These are phyloP conservation scores for Cytospora chrysosperma DNA, from an alignment of 2,329 filamentous ascomycete species.

Conservation along the genomic window DNA sequence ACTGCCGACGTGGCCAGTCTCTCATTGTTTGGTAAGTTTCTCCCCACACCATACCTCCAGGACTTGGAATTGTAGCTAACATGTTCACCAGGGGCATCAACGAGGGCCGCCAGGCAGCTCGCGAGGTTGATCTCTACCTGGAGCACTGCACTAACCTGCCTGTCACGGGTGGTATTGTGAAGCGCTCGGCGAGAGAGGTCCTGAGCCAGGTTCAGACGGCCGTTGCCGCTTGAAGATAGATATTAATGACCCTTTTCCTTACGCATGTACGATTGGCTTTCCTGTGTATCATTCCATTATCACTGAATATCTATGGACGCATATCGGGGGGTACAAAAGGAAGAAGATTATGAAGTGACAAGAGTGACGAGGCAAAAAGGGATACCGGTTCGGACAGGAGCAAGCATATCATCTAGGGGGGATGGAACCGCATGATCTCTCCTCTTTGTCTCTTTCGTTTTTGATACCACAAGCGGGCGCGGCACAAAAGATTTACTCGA, in stretches of 20 bases:
- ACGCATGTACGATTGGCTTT: conserved; percentile 10
- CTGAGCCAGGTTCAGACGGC: conserved; percentile 40
- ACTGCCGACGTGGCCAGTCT: conserved; percentile 92
- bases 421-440: conserved; percentile 7
- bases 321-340: neutral
- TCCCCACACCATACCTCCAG: neutral
- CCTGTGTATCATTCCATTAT: conserved; percentile 7
- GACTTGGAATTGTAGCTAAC: conserved; percentile 34
- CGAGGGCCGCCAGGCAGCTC: conserved; percentile 88
- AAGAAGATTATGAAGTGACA: neutral
- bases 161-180: conserved; percentile 89
- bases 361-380: neutral
- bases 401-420: conserved; percentile 4
- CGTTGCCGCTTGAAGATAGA: conserved; percentile 28
- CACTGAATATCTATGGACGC: conserved; percentile 8
- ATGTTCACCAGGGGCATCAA: conserved; percentile 75
- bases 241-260: neutral
- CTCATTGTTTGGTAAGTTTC: conserved; percentile 85
- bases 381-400: conserved; percentile 1
- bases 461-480: conserved; percentile 18
- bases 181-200: conserved; percentile 73
- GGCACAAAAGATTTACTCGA: neutral
- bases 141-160: conserved; percentile 77
- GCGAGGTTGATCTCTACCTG: conserved; percentile 87
- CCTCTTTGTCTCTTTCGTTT: conserved; percentile 9